Evolutionary conservation across 208 protist species (phyloP).

Genomic region (Phytomonas sp.): DNA sequence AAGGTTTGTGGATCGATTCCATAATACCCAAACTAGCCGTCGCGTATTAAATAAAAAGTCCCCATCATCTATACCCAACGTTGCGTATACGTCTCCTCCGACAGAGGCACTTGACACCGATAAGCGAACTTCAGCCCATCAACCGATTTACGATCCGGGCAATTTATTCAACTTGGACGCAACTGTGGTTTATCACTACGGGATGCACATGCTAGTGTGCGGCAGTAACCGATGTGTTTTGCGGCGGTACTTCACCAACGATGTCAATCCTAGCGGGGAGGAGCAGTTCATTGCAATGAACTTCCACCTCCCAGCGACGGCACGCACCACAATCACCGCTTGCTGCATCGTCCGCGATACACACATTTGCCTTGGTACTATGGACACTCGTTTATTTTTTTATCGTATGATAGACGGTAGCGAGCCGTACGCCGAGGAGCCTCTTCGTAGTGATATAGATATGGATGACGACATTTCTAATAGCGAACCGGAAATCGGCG

Average conservation of each 20-base stretch:
- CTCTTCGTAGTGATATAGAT: constrained; percentile 20
- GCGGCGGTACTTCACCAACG: constrained; percentile 28
- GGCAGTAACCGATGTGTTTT: constrained; percentile 48
- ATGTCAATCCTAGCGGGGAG: constrained; percentile 43
- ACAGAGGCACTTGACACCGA: constrained; percentile 20
- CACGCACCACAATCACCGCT: constrained; percentile 38
- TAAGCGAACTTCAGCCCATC: background rate
- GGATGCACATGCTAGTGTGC: constrained; percentile 52
- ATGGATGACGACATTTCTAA: background rate
- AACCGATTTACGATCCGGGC: background rate
- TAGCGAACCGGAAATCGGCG: constrained; percentile 40
- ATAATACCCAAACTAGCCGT: background rate
- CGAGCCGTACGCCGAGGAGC: constrained; percentile 41
- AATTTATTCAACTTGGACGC: constrained; percentile 12
- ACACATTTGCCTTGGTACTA: constrained; percentile 71
- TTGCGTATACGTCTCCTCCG: background rate
- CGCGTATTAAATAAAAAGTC: background rate
- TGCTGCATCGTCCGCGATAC: constrained; percentile 77
- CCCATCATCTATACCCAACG: background rate
- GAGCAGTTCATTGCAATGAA: constrained; percentile 51
- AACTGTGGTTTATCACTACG: constrained; percentile 27
- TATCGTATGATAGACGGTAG: constrained; percentile 61
- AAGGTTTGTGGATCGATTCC: background rate
- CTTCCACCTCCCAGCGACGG: constrained; percentile 33
- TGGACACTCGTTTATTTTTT: constrained; percentile 63